Evolutionary conservation across 306 rosid genomes (phyloP).

Genomic region (Vigna radiata): DNA sequence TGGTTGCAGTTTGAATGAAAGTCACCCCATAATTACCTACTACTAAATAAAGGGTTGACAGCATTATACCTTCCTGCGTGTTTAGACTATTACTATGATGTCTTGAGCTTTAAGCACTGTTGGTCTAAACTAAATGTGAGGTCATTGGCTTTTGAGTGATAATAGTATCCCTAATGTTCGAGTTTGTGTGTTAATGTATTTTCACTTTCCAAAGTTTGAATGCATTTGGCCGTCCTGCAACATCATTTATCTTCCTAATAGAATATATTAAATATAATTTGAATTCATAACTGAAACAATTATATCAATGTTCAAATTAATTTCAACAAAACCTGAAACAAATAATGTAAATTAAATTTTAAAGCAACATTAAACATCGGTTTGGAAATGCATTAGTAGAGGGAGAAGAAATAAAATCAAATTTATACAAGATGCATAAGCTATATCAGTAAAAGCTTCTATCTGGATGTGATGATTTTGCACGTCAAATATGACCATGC

Average conservation of each 20-base stretch:
- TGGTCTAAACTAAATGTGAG: slow-evolving; percentile 36
- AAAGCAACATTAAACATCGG: not conserved
- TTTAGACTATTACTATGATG: slow-evolving; percentile 35
- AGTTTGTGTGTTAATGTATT: not conserved
- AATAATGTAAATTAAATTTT: not conserved
- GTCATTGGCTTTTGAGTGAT: slow-evolving; percentile 28
- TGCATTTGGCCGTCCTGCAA: not conserved
- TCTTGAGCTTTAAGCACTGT: slow-evolving; percentile 40
- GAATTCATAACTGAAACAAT: not conserved
- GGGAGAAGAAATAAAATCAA: too few relatives aligned
- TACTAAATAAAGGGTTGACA: slow-evolving; percentile 66
- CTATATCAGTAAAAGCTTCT: too few relatives aligned
- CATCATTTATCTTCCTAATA: not conserved
- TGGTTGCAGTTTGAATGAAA: slow-evolving; percentile 31
- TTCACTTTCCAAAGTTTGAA: not conserved
- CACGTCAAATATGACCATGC: not conserved
- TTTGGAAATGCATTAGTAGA: too few relatives aligned
- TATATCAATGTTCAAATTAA: not conserved
- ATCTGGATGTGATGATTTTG: not conserved
- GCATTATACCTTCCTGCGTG: slow-evolving; percentile 42
- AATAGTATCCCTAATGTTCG: not conserved
- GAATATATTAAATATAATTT: too few relatives aligned
- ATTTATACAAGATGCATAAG: too few relatives aligned
- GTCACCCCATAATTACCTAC: slow-evolving; percentile 57
- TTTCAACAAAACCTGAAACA: not conserved